phyloP scores from a whole-genome alignment of 164 flowering plant species.

The Sextonia rubra region DNA sequence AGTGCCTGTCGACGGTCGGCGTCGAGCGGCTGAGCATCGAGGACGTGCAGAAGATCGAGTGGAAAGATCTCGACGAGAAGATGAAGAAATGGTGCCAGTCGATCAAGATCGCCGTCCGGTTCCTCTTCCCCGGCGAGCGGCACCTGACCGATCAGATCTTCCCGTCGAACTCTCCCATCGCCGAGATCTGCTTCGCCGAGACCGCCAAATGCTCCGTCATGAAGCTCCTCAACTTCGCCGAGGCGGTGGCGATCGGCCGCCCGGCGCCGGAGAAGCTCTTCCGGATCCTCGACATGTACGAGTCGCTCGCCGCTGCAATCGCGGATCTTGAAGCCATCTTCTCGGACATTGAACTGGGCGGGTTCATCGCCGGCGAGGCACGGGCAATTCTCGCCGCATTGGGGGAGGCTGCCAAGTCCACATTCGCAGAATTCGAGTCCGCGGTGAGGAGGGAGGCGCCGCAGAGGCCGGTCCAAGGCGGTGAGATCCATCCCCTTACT shows the following conservation, averaged over 20 bases:
- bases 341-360: slow-evolving; percentile 37
- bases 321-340: slow-evolving; percentile 49
- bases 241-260: slow-evolving; percentile 62
- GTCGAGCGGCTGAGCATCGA: slow-evolving; percentile 84
- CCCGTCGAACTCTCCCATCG: slow-evolving; percentile 34
- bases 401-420: slow-evolving; percentile 65
- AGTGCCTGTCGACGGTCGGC: slow-evolving; percentile 63
- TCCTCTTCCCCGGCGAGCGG: slow-evolving; percentile 60
- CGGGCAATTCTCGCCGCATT: slow-evolving; percentile 44
- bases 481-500: slow-evolving; percentile 69
- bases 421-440: slow-evolving; percentile 77
- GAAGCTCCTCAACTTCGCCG: slow-evolving; percentile 75
- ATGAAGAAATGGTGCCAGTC: slow-evolving; percentile 92
- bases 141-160: slow-evolving; percentile 69
- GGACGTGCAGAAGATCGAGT: slow-evolving; percentile 79
- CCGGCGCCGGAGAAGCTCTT: slow-evolving; percentile 64
- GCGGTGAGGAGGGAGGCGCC: slow-evolving; percentile 59
- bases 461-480: slow-evolving; percentile 48
- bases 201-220: slow-evolving; percentile 61
- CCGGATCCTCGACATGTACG: slow-evolving; percentile 81
- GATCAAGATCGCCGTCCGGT: slow-evolving; percentile 54
- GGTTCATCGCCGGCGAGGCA: slow-evolving; percentile 46
- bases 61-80: slow-evolving; percentile 75
- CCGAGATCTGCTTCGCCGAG: slow-evolving; percentile 66
- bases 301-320: slow-evolving; percentile 40